Percentiles rank a stretch among this genome's conserved stretches.
phyloP scores from a whole-genome alignment of 1,284 basidiomycete species.

The Ganoderma lucidum region DNA sequence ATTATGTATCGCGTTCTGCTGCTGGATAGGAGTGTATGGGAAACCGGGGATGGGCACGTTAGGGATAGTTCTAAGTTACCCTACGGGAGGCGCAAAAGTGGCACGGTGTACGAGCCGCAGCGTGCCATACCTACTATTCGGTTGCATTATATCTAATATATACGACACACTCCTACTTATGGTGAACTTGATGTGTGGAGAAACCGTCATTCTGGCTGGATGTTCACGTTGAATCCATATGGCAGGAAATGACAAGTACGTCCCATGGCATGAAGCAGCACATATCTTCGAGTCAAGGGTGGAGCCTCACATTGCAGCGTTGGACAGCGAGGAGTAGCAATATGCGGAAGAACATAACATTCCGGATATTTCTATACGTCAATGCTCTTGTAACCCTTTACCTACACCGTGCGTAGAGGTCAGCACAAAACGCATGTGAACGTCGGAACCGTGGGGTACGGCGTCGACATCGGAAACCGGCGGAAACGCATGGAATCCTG shows the following conservation, averaged over 20 bases:
- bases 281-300: background rate
- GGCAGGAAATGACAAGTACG: background rate
- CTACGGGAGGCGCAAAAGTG: slow-evolving; percentile 29
- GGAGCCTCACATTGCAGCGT: background rate
- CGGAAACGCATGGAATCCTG: background rate
- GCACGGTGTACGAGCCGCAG: slow-evolving; percentile 14
- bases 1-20: background rate
- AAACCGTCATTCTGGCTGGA: background rate
- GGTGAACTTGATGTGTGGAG: background rate
- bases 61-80: background rate
- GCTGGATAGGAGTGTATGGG: background rate
- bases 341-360: background rate
- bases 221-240: background rate
- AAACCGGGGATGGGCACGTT: background rate
- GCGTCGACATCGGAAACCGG: no score
- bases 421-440: background rate
- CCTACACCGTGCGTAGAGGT: slow-evolving; percentile 31
- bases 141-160: slow-evolving; percentile 24
- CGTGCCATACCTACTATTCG: slow-evolving; percentile 15
- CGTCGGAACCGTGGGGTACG: no score
- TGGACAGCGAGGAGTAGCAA: background rate
- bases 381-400: slow-evolving; percentile 49
- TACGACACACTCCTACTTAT: slow-evolving; percentile 14
- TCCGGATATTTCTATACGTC: slow-evolving; percentile 40
- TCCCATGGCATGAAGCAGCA: background rate